A percentile compares a stretch with the other conserved stretches of the same genome.
Conservation (phyloP, 768 basidiomycete genomes). For the Amanita subjunquillea region DNA sequence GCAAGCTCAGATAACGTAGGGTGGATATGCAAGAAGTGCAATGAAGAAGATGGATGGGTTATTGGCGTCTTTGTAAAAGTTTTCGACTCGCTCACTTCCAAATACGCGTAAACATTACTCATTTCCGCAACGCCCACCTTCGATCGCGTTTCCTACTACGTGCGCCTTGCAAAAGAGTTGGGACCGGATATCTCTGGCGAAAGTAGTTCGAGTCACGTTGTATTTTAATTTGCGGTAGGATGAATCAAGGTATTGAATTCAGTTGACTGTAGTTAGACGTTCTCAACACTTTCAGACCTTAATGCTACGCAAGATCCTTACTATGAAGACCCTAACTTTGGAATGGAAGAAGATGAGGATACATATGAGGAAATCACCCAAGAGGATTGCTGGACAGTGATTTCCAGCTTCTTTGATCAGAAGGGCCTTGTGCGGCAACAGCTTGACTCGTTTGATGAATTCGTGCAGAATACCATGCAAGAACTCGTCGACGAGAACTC, state of each 20-base stretch:
- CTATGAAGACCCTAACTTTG: slow-evolving; percentile 53
- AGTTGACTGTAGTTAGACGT: background rate
- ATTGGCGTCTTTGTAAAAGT: slow-evolving; percentile 8
- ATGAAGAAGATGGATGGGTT: slow-evolving; percentile 31
- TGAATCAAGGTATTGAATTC: slow-evolving; percentile 43
- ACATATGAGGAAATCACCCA: slow-evolving; percentile 75
- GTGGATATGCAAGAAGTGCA: slow-evolving; percentile 44
- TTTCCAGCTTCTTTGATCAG: slow-evolving; percentile 92
- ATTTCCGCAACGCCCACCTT: background rate
- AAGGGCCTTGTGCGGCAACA: slow-evolving; percentile 98
- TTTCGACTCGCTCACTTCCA: background rate
- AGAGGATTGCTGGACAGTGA: slow-evolving; percentile 93
- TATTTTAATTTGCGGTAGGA: slow-evolving; percentile 10
- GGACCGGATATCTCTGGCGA: background rate
- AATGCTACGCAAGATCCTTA: slow-evolving; percentile 40
- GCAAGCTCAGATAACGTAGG: slow-evolving; percentile 21
- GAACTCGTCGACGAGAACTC: slow-evolving; percentile 95
- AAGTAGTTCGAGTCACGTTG: background rate
- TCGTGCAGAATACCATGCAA: slow-evolving; percentile 99
- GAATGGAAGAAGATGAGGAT: slow-evolving; percentile 43
- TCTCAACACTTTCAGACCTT: slow-evolving; percentile 31
- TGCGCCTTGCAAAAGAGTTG: background rate
- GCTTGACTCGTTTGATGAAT: slow-evolving; percentile 97
- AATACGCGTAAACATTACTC: slow-evolving; percentile 2
- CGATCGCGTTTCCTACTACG: too few relatives aligned